A percentile compares a stretch with the other conserved stretches of the same genome.
Conservation (phyloP, 768 basidiomycete genomes). For the Pisolithus albus region DNA sequence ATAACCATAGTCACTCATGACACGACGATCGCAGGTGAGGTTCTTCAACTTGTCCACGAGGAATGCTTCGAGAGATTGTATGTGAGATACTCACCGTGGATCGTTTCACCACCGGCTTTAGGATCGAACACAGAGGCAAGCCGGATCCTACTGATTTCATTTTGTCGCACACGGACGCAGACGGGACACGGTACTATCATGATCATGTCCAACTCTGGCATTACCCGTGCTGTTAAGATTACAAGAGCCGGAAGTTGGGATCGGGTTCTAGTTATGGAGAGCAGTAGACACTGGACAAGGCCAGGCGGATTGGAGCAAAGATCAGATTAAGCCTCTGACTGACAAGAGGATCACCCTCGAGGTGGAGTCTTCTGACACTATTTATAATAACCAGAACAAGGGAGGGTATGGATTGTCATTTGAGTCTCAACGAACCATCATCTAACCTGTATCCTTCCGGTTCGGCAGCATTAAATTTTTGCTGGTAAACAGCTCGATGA, state of each 20-base stretch:
- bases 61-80: slow-evolving; percentile 86
- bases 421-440: too few relatives aligned
- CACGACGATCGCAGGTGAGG: slow-evolving; percentile 95
- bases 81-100: slow-evolving; percentile 84
- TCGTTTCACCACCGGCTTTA: slow-evolving; percentile 78
- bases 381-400: too few relatives aligned
- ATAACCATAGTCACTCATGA: slow-evolving; percentile 97
- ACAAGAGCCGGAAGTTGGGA: slow-evolving; percentile 62
- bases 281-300: slow-evolving; percentile 86
- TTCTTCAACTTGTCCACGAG: slow-evolving; percentile 94
- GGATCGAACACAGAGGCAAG: slow-evolving; percentile 11
- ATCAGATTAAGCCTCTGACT: slow-evolving; percentile 33
- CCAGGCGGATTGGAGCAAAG: slow-evolving; percentile 57
- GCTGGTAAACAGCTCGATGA: too few relatives aligned
- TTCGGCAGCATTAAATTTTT: too few relatives aligned
- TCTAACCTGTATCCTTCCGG: too few relatives aligned
- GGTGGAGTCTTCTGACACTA: too few relatives aligned
- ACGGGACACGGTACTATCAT: slow-evolving; percentile 96
- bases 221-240: slow-evolving; percentile 87
- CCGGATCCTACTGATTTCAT: slow-evolving; percentile 87
- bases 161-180: slow-evolving; percentile 91
- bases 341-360: too few relatives aligned
- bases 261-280: slow-evolving; percentile 87
- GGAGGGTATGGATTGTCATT: too few relatives aligned
- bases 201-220: slow-evolving; percentile 87